These are phyloP conservation scores for Ustilago nuda DNA, from an alignment of 1,284 basidiomycete species.

Conservation along the genomic window DNA sequence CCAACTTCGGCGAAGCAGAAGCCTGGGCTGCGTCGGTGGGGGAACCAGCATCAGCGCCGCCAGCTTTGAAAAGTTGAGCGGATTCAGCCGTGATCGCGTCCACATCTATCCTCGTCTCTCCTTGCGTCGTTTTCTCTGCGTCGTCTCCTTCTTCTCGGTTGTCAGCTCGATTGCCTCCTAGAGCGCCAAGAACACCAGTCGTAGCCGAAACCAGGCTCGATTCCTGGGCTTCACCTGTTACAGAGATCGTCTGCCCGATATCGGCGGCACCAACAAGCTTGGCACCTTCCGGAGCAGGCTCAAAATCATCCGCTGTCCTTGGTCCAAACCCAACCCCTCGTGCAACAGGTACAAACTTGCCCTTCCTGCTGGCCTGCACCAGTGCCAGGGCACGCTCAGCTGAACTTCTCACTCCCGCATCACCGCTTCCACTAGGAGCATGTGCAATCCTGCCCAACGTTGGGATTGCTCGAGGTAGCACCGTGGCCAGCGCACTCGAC, in stretches of 20 bases:
- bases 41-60: conserved; percentile 17
- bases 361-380: conserved; percentile 33
- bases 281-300: conserved; percentile 34
- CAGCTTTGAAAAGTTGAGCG: conserved; percentile 21
- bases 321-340: conserved; percentile 43
- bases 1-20: conserved; percentile 16
- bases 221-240: conserved; percentile 10
- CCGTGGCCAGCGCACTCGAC: conserved; percentile 28
- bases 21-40: background rate
- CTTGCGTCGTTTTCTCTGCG: background rate
- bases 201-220: conserved; percentile 6
- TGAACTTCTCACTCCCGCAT: conserved; percentile 4
- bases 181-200: conserved; percentile 13
- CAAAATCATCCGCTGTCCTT: conserved; percentile 31
- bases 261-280: conserved; percentile 23
- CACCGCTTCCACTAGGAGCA: conserved; percentile 27
- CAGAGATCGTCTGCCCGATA: conserved; percentile 18
- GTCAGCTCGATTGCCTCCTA: background rate
- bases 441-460: conserved; percentile 23
- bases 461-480: conserved; percentile 34
- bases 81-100: conserved; percentile 43
- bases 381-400: conserved; percentile 23
- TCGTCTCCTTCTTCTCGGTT: background rate
- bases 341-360: conserved; percentile 42
- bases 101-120: conserved; percentile 27